Percentiles rank a stretch among this genome's conserved stretches.
These are phyloP conservation scores for Anthostomella pinea DNA, from an alignment of 2,329 filamentous ascomycete species.

Conservation along the genomic window DNA sequence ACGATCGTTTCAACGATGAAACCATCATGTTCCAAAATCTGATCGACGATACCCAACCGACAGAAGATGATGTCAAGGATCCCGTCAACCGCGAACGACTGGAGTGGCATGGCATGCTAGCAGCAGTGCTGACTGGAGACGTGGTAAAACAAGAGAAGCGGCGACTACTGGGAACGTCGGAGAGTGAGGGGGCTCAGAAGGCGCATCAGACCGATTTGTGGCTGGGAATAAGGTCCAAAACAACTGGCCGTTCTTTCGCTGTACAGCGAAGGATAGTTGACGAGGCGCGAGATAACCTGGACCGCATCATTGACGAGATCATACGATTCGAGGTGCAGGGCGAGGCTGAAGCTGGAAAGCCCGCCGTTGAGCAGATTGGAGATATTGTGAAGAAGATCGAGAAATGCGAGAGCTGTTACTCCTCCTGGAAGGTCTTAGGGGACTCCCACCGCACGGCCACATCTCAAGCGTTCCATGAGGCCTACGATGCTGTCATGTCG, in stretches of 20 bases:
- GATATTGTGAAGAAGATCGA: slow-evolving; percentile 90
- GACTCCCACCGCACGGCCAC: slow-evolving; percentile 72
- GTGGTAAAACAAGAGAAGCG: slow-evolving; percentile 99
- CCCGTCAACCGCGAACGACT: slow-evolving; percentile 84
- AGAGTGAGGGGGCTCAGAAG: slow-evolving; percentile 54
- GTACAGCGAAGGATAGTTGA: slow-evolving; percentile 87
- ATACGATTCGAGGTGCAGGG: slow-evolving; percentile 93
- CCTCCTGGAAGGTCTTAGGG: slow-evolving; percentile 73
- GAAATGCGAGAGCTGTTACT: slow-evolving; percentile 80
- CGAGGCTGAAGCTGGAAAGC: slow-evolving; percentile 85
- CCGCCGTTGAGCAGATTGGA: slow-evolving; percentile 81
- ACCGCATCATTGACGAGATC: slow-evolving; percentile 78
- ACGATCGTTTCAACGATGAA: slow-evolving; percentile 87
- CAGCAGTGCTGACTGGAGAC: slow-evolving; percentile 91
- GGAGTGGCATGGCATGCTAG: slow-evolving; percentile 98
- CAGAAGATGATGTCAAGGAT: slow-evolving; percentile 84
- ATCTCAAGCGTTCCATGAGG: slow-evolving; percentile 74
- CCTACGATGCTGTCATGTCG: slow-evolving; percentile 83
- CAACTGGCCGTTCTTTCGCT: slow-evolving; percentile 78
- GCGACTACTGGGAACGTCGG: slow-evolving; percentile 75
- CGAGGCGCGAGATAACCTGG: slow-evolving; percentile 71
- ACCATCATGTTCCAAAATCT: slow-evolving; percentile 77
- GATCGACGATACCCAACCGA: slow-evolving; percentile 79
- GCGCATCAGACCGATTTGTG: slow-evolving; percentile 80
- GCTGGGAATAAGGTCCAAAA: slow-evolving; percentile 80